Evolutionary conservation across 2,329 filamentous ascomycete species (phyloP).

Genomic region (Claviceps citrina): DNA sequence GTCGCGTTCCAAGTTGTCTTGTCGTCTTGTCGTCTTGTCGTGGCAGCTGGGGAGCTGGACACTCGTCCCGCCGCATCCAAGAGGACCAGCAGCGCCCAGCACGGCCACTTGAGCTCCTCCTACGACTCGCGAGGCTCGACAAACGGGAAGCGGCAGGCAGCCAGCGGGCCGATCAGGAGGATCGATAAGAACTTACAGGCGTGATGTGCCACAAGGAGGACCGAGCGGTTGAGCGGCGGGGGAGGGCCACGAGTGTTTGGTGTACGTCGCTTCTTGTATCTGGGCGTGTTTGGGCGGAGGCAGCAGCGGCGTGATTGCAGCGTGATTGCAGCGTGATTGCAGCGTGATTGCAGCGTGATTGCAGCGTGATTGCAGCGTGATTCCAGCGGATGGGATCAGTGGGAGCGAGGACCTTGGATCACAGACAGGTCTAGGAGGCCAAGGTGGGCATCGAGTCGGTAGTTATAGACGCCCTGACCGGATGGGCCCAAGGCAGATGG

Average conservation of each 20-base stretch:
- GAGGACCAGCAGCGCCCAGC: too few species aligned
- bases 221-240: slow-evolving; percentile 2
- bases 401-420: slow-evolving; percentile 11
- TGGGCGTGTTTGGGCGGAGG: too few species aligned
- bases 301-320: too few species aligned
- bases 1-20: too few species aligned
- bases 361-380: too few species aligned
- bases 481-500: not conserved
- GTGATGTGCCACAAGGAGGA: slow-evolving; percentile 3
- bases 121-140: not conserved
- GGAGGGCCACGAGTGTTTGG: not conserved
- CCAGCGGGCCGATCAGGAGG: not conserved
- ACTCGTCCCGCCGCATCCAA: too few species aligned
- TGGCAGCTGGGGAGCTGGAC: too few species aligned
- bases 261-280: too few species aligned
- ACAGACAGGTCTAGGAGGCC: slow-evolving; percentile 15
- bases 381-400: slow-evolving; percentile 6
- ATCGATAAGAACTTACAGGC: slow-evolving; percentile 4
- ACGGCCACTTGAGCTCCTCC: not conserved
- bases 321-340: too few species aligned
- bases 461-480: slow-evolving; percentile 2
- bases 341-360: too few species aligned
- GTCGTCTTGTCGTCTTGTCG: too few species aligned
- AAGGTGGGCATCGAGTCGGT: slow-evolving; percentile 4
- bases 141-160: slow-evolving; percentile 1